Base-by-base conservation (phyloP, 768 basidiomycete species). In the Termitomyces sp. region DNA sequence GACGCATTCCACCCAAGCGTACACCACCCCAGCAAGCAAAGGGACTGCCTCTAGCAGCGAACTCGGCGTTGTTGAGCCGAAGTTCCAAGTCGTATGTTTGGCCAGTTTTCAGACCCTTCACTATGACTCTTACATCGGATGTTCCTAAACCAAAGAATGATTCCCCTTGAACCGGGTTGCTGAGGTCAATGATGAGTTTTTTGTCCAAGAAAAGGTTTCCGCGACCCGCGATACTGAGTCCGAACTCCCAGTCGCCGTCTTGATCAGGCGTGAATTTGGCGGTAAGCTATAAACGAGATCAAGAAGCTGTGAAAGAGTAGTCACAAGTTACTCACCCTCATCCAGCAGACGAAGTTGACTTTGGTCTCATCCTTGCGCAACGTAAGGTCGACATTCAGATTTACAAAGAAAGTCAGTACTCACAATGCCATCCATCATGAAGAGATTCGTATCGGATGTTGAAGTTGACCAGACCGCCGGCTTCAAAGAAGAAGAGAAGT, bases 181-280 rank as follows among this genome's bases (percentile, higher is more conserved):
- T 76, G 41, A 79, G 70, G 60, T 82, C 79, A 45, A 82, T 72
- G 54, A 77, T 57, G 16, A 79, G 70, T 39, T 77, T 70, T 22
- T 73, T 68, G 60, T 84, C 76, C 51, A 87, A 58, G 71, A 79
- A 86, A 22, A 87, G 69, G 62, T 77, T 80, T 24, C 75, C 80
- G 6, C 64, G 55, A 22, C 79, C 79, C 16, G 77, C 75, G 48
- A 77, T 60, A 62, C 68, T 77, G 54, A 81, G 64, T 3, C 77
- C 78, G 49, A 86, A 68, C 54, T 81, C 77, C 73, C 79, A 76
- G 64, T 82, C 73, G 24, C 81, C 74, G 66, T 75, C 67, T 73
- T 82, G 74, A 64, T 83, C 75, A 37, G 82, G 83, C 31, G 71
- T 68, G 67, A 84, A 80, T 33, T 65, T 74, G 6, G 77, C 68